Conservation (phyloP, 169 alveolate species). For the Plasmodium berghei region DNA sequence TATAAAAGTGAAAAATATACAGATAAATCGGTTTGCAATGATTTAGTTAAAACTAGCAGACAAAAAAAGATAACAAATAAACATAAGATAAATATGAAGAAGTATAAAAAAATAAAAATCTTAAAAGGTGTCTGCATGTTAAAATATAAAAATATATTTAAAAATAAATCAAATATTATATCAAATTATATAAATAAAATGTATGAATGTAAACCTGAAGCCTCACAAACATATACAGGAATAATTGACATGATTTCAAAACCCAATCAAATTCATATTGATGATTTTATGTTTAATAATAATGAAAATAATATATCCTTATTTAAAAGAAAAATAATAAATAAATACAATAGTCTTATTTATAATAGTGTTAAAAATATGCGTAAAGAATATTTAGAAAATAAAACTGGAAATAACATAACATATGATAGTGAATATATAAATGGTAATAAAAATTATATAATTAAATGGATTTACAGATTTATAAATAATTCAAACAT, state of each 20-base stretch:
- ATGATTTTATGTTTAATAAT: constrained; percentile 14
- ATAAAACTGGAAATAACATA: not conserved
- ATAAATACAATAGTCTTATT: constrained; percentile 1
- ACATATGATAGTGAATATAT: not conserved
- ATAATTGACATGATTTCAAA: constrained; percentile 28
- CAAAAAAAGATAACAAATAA: too few species aligned
- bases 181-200: not conserved
- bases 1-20: constrained; percentile 52
- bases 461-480: constrained; percentile 49
- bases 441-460: not conserved
- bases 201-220: not conserved
- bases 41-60: not conserved
- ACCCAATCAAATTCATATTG: constrained; percentile 18
- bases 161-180: not conserved
- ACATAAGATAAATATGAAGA: not conserved
- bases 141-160: constrained; percentile 30
- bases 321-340: not conserved
- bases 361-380: constrained; percentile 5
- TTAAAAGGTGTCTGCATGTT: constrained; percentile 16
- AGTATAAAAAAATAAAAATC: constrained; percentile 39
- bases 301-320: not conserved
- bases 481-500: constrained; percentile 13
- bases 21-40: constrained; percentile 9
- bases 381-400: constrained; percentile 6
- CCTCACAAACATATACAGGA: not conserved